Evolutionary conservation across 371 early-diverging fungal species (phyloP).

Genomic region (Lichtheimia corymbifera): DNA sequence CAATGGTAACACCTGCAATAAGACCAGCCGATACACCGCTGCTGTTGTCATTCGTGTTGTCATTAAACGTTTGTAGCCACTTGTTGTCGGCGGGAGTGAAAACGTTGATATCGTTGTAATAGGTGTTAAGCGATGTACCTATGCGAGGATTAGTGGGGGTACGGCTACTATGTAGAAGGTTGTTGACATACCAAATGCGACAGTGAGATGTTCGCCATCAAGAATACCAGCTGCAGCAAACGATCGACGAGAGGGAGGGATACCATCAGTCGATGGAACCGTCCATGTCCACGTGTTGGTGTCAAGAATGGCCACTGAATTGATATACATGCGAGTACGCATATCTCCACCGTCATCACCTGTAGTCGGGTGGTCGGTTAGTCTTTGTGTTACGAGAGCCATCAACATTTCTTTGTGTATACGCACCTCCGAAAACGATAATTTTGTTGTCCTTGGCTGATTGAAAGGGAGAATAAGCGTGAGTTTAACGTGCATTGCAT

Average conservation of each 20-base stretch:
- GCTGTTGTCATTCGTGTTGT: not conserved
- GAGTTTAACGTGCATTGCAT: constrained; percentile 1
- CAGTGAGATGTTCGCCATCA: constrained; percentile 29
- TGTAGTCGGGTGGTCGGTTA: constrained; percentile 8
- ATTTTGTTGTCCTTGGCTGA: constrained; percentile 39
- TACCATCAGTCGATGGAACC: constrained; percentile 28
- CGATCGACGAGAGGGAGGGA: constrained; percentile 41
- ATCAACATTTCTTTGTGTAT: constrained; percentile 1
- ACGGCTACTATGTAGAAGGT: not conserved
- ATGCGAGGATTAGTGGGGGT: not conserved
- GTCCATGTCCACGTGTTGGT: constrained; percentile 46
- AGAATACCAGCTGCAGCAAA: constrained; percentile 36
- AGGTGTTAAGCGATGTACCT: constrained; percentile 30
- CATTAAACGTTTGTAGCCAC: constrained; percentile 34
- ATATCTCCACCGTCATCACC: constrained; percentile 27
- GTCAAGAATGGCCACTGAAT: constrained; percentile 37
- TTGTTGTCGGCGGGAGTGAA: constrained; percentile 18
- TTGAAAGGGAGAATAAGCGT: not conserved
- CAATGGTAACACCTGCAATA: constrained; percentile 47
- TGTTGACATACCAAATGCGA: constrained; percentile 36
- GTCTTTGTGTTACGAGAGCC: not conserved
- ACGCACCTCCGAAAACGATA: constrained; percentile 45
- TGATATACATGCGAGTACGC: constrained; percentile 29
- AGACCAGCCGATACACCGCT: constrained; percentile 34
- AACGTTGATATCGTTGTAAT: constrained; percentile 47